Conservation (phyloP, 2,329 filamentous ascomycete species). For the Paraphoma chrysanthemicola region DNA sequence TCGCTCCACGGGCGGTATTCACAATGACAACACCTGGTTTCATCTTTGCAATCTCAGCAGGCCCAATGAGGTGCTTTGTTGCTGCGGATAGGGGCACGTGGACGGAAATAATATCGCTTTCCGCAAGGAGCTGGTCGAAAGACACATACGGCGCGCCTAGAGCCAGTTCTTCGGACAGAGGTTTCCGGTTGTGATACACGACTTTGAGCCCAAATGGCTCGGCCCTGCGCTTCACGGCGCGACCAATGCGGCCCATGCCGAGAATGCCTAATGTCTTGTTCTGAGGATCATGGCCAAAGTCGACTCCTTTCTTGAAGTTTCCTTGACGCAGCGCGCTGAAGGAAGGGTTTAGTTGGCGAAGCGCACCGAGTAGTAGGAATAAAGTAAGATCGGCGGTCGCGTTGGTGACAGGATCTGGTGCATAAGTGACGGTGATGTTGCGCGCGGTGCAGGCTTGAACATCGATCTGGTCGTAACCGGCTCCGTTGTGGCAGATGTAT, state of each 20-base stretch:
- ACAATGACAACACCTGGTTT: constrained; percentile 59
- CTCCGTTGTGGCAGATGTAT: background rate
- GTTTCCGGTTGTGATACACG: background rate
- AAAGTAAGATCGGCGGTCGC: background rate
- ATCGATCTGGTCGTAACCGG: too few species aligned
- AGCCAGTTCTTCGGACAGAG: background rate
- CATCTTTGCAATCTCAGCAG: constrained; percentile 41
- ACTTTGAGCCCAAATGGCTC: background rate
- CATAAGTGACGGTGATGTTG: too few species aligned
- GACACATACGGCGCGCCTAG: background rate
- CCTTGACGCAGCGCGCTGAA: too few species aligned
- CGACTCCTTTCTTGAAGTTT: background rate
- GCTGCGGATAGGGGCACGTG: background rate
- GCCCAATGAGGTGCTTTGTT: constrained; percentile 57
- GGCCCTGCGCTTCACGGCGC: background rate
- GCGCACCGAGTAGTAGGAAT: background rate
- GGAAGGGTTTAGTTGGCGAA: background rate
- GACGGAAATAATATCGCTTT: background rate
- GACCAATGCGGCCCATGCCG: constrained; percentile 48
- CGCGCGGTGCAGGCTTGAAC: too few species aligned
- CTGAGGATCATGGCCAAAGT: background rate
- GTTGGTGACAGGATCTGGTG: background rate
- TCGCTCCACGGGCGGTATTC: constrained; percentile 60
- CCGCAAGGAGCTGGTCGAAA: background rate
- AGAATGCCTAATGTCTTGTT: constrained; percentile 44